Conservation (phyloP, 352 stramenopile genomes). For the Phytophthora pseudosyringae region DNA sequence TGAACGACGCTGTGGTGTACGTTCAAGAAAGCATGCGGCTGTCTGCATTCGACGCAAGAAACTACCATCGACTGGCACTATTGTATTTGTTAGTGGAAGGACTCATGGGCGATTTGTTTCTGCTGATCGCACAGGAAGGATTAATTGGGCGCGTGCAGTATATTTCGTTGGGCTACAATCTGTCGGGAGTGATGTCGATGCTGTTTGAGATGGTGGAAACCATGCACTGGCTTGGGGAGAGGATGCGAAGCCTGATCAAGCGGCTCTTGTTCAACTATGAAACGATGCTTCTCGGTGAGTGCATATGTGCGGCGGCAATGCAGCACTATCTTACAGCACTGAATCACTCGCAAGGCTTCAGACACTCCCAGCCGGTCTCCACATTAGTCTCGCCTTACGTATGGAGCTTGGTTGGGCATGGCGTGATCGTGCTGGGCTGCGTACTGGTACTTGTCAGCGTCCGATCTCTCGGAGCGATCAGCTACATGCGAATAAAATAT, state of each 20-base stretch:
- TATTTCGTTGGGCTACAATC: conserved; percentile 46
- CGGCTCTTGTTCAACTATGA: conserved; percentile 45
- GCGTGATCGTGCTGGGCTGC: conserved; percentile 30
- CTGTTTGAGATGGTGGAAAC: conserved; percentile 46
- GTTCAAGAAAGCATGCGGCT: conserved; percentile 41
- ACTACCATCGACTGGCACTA: conserved; percentile 32
- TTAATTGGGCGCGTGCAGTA: conserved; percentile 35
- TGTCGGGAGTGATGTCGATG: conserved; percentile 43
- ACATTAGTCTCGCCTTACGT: conserved; percentile 33
- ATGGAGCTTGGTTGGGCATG: conserved; percentile 40
- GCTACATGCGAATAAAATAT: conserved; percentile 22
- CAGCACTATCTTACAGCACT: conserved; percentile 37
- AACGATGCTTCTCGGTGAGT: conserved; percentile 41
- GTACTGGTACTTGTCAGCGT: conserved; percentile 28
- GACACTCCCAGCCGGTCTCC: conserved; percentile 7
- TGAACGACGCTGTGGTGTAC: conserved; percentile 40
- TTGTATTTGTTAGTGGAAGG: conserved; percentile 44
- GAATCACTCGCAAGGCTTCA: conserved; percentile 31
- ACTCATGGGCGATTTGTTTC: conserved; percentile 42
- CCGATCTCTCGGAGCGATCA: conserved; percentile 30
- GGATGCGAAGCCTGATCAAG: conserved; percentile 24
- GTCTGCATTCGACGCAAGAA: conserved; percentile 33
- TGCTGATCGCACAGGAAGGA: conserved; percentile 42
- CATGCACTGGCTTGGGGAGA: conserved; percentile 29
- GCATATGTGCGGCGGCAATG: conserved; percentile 30